phyloP scores from a whole-genome alignment of 768 basidiomycete species.

The Gautieria morchelliformis region DNA sequence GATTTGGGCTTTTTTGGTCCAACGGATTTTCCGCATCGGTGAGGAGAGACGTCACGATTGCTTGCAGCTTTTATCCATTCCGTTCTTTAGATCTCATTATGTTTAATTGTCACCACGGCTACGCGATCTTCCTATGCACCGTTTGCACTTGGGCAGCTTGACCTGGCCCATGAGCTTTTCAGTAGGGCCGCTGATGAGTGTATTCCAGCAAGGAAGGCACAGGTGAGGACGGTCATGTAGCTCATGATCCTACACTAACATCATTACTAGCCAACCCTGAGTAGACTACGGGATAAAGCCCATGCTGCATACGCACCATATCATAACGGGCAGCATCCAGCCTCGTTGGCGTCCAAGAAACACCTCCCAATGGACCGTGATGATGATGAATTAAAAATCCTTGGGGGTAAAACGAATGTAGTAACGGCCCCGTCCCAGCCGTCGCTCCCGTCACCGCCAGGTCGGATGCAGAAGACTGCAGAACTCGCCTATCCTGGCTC shows the following conservation, averaged over 20 bases:
- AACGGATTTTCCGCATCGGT: constrained; percentile 10
- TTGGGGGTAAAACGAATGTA: constrained; percentile 59
- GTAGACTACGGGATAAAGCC: constrained; percentile 53
- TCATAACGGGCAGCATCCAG: constrained; percentile 23
- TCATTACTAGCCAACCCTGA: constrained; percentile 50
- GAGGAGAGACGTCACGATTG: neutral
- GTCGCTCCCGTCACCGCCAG: neutral
- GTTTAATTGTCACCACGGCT: constrained; percentile 53
- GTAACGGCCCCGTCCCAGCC: constrained; percentile 28
- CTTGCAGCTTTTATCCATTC: neutral
- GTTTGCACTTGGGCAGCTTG: constrained; percentile 52
- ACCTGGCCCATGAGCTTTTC: constrained; percentile 49
- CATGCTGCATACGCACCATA: constrained; percentile 48
- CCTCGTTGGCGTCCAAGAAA: constrained; percentile 29
- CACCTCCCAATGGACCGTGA: constrained; percentile 38
- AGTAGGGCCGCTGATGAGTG: constrained; percentile 46
- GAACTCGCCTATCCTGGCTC: constrained; percentile 3
- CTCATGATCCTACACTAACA: neutral
- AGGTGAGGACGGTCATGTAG: neutral
- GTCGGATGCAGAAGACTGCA: neutral
- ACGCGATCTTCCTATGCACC: constrained; percentile 48
- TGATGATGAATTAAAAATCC: constrained; percentile 51
- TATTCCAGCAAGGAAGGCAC: constrained; percentile 42
- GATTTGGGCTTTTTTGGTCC: constrained; percentile 9
- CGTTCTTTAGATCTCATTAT: constrained; percentile 44